A percentile compares a stretch with the other conserved stretches of the same genome.
These are phyloP conservation scores for Leccinum angustisporum DNA, from an alignment of 1,284 basidiomycete species.

Conservation along the genomic window DNA sequence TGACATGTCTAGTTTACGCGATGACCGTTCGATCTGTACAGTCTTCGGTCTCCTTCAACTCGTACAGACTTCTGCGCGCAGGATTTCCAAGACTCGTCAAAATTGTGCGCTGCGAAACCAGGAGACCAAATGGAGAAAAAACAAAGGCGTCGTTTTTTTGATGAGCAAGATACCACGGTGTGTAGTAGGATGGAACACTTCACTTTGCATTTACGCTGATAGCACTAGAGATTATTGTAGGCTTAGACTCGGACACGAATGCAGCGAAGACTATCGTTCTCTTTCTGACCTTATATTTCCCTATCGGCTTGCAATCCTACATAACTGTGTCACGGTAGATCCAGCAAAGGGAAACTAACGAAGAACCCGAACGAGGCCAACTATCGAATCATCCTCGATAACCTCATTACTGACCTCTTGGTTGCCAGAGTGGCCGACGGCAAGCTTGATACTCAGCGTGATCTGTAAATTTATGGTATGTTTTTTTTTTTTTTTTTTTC, in stretches of 20 bases:
- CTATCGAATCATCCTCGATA: constrained; percentile 89
- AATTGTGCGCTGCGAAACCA: constrained; percentile 60
- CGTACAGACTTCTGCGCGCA: constrained; percentile 84
- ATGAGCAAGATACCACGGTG: constrained; percentile 67
- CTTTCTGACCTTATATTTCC: constrained; percentile 59
- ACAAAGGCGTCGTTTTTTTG: constrained; percentile 50
- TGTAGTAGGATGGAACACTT: constrained; percentile 14
- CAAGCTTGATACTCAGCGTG: constrained; percentile 76
- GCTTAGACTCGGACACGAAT: constrained; percentile 77
- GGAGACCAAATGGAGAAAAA: constrained; percentile 50
- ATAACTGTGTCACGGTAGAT: constrained; percentile 39
- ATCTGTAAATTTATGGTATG: constrained; percentile 81
- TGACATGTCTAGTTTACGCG: constrained; percentile 55
- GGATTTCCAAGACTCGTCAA: constrained; percentile 60
- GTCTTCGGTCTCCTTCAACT: constrained; percentile 92
- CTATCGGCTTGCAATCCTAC: background rate
- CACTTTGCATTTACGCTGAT: constrained; percentile 9
- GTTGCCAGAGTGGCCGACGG: constrained; percentile 95
- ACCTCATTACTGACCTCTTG: constrained; percentile 88
- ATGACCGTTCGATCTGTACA: constrained; percentile 86
- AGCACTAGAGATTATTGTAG: constrained; percentile 55
- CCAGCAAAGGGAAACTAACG: constrained; percentile 78
- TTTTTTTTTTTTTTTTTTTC: background rate
- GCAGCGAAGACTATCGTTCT: constrained; percentile 82
- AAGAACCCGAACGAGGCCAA: constrained; percentile 90